Base-by-base conservation (phyloP, 257 asterid genomes). In the Nicotiana otophora region DNA sequence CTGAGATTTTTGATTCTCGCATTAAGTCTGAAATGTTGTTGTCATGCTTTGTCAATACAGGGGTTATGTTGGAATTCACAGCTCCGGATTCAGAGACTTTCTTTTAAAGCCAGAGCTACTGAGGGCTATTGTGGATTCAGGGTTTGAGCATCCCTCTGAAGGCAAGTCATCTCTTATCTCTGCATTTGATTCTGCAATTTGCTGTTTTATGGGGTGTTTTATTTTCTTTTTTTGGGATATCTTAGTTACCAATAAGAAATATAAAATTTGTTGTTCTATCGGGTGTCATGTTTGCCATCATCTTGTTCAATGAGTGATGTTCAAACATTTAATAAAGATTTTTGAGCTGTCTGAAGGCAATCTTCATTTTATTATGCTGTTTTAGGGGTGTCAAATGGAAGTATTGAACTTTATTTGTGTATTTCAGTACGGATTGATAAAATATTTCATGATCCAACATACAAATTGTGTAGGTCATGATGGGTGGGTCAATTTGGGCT, bases 81-180 rank as follows among this genome's bases (percentile, higher is more conserved):
- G 91, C 67, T 88, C 91, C 20, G 91, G 91, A 78, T 88, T 88
- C 86, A 86, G 91, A 86, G 91, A 88, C 84, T 88, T 86, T 26
- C 89, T 88, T 57, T 77, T 88, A 67, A 88, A 88, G 86, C 89
- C 91, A 70, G 91, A 88, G 82, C 86, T 88, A 83, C 88, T 88
- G 69, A 84, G 91, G 23, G 91, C 91, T 31, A 88, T 88, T 66
- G 91, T 88, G 79, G 91, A 88, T 82, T 88, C 88, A 4, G 91
- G 91, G 74, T 88, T 88, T 85, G 91, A 88, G 85, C 91, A 88
- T 84, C 91, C 91, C 23, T 88, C 91, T 3, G 91, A 88, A 88
- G 91, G 91, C 89, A 86, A 88, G 90, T 34, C 36, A 65, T 70
- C 30, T 36, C 26, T 0, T 7, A 67, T 8, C 76, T 30, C 81